These are phyloP conservation scores for Cystoisospora suis DNA, from an alignment of 169 alveolate species.

Conservation along the genomic window DNA sequence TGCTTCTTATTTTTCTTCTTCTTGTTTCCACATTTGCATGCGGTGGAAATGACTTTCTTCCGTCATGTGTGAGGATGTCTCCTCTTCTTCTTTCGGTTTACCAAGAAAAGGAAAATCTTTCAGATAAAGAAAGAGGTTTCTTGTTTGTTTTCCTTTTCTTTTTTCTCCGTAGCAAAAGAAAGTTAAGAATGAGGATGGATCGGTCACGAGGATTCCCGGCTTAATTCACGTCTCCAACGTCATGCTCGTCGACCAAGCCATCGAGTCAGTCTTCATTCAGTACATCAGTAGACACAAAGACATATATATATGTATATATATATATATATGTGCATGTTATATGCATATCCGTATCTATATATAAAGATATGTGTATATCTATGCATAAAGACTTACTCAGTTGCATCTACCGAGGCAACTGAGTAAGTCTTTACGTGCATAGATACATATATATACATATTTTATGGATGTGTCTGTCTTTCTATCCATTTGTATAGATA, in stretches of 20 bases:
- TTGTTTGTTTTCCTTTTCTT: neutral
- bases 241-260: slow-evolving; percentile 40
- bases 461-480: no score
- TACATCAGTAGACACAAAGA: neutral
- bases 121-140: no score
- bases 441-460: neutral
- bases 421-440: neutral
- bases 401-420: neutral
- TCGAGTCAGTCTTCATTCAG: neutral
- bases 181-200: slow-evolving; percentile 22
- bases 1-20: no score
- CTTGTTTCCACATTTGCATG: no score
- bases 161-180: neutral
- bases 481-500: neutral
- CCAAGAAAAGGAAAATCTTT: no score
- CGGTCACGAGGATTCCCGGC: neutral
- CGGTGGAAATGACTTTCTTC: no score
- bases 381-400: neutral
- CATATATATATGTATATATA: no score
- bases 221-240: slow-evolving; percentile 38
- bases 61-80: no score
- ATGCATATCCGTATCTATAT: neutral
- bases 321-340: neutral
- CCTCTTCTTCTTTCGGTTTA: no score
- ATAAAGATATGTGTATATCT: neutral